Evolutionary conservation across 371 early-diverging fungal genomes (phyloP).

Genomic region (Parasitella parasitica): DNA sequence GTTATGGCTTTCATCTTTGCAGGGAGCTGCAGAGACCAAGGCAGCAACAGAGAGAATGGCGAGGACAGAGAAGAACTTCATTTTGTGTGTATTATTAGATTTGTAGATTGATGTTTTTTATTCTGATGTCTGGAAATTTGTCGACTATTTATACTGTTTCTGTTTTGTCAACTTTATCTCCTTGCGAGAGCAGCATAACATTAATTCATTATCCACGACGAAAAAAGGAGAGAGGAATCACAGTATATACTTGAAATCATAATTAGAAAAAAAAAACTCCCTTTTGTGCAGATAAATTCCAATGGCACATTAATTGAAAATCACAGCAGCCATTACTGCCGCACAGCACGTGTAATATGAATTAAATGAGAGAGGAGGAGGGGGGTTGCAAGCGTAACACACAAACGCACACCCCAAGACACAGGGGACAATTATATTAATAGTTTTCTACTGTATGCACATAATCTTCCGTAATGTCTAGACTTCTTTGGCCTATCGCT

Average conservation of each 20-base stretch:
- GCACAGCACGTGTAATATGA: neutral
- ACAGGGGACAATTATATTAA: neutral
- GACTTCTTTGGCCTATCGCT: slow-evolving; percentile 5
- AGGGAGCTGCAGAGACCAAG: slow-evolving; percentile 11
- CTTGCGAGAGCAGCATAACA: neutral
- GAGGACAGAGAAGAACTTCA: slow-evolving; percentile 8
- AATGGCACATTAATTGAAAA: neutral
- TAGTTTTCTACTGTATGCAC: neutral
- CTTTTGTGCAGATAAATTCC: neutral
- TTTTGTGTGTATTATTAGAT: neutral
- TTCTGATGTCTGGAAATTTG: neutral
- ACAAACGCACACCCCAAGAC: neutral
- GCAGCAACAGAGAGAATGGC: slow-evolving; percentile 10
- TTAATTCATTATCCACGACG: neutral
- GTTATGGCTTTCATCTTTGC: neutral
- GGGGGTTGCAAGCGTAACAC: neutral
- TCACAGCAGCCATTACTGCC: neutral
- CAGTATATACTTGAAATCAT: neutral
- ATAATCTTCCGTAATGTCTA: neutral
- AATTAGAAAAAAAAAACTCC: neutral
- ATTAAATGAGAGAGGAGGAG: neutral
- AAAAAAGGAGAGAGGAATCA: neutral
- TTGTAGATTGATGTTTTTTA: neutral
- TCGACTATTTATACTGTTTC: neutral
- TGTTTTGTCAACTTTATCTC: neutral